These are phyloP conservation scores for Moesziomyces sp. DNA, from an alignment of 1,284 basidiomycete species.

Conservation along the genomic window DNA sequence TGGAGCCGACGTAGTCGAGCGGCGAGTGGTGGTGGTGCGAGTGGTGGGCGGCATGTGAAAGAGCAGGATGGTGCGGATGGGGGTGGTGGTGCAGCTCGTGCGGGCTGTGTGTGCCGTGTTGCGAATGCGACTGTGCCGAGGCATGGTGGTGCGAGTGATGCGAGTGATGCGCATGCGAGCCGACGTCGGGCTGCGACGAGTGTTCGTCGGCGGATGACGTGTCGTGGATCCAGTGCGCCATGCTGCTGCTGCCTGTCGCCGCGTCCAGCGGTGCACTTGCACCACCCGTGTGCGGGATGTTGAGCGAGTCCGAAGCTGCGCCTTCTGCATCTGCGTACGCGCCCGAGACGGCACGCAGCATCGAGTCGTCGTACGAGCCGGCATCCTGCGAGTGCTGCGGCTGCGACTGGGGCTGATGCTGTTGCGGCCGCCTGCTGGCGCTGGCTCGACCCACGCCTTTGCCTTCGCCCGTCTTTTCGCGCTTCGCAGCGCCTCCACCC, in stretches of 20 bases:
- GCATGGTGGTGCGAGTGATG: constrained; percentile 25
- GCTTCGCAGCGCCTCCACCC: constrained; percentile 41
- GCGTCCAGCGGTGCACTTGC: constrained; percentile 8
- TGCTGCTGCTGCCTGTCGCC: constrained; percentile 11
- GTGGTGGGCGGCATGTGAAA: constrained; percentile 15
- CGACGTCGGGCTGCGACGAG: constrained; percentile 31
- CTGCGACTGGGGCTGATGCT: background rate
- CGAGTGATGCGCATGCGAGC: constrained; percentile 13
- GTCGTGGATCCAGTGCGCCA: constrained; percentile 45
- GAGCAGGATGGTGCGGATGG: constrained; percentile 11
- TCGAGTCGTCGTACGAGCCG: constrained; percentile 8
- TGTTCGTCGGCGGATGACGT: constrained; percentile 25
- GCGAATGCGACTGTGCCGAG: constrained; percentile 9
- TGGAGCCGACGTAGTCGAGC: constrained; percentile 33
- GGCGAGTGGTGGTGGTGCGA: constrained; percentile 40
- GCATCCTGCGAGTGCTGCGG: constrained; percentile 1
- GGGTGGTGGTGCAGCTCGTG: constrained; percentile 28
- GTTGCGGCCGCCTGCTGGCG: constrained; percentile 20
- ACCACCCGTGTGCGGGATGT: constrained; percentile 24
- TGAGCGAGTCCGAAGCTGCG: constrained; percentile 21
- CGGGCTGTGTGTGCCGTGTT: constrained; percentile 4
- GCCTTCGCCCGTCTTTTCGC: constrained; percentile 48
- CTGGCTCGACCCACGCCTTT: constrained; percentile 24
- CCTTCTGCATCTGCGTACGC: constrained; percentile 20
- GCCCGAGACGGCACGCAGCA: constrained; percentile 11